Percentiles rank a stretch among this genome's conserved stretches.
Conservation (phyloP, 495 filamentous ascomycete genomes). For the Clohesyomyces aquaticus region DNA sequence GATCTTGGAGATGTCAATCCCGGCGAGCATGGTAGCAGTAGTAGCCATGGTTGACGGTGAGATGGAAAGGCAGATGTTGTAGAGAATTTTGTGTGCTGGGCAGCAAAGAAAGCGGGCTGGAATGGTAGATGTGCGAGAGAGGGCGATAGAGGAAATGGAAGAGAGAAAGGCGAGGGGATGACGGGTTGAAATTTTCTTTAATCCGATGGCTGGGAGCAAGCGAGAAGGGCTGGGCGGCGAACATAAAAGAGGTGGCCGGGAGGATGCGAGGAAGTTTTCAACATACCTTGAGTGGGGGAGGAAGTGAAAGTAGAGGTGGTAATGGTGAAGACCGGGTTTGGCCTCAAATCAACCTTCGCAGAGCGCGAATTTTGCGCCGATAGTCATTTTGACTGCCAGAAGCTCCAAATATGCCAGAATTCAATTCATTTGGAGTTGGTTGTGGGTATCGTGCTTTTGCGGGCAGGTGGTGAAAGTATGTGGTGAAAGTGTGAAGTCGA, state of each 20-base stretch:
- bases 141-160: background rate
- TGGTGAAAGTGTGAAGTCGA: conserved; percentile 7
- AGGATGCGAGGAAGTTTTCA: background rate
- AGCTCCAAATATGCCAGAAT: background rate
- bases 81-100: too few relatives aligned
- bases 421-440: background rate
- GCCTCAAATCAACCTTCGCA: background rate
- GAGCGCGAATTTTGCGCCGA: background rate
- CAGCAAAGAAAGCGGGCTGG: background rate
- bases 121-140: background rate
- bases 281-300: conserved; percentile 8
- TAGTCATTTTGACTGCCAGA: background rate
- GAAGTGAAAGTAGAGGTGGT: background rate
- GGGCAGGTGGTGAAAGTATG: background rate
- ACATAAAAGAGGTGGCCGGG: background rate
- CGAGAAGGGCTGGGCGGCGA: background rate
- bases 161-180: background rate
- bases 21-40: too few relatives aligned
- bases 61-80: too few relatives aligned
- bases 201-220: conserved; percentile 3
- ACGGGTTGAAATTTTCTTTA: background rate
- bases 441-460: background rate
- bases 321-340: background rate
- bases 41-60: too few relatives aligned
- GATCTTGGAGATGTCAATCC: too few relatives aligned